A percentile compares a stretch with the other conserved stretches of the same genome.
Conservation (phyloP, 1,284 basidiomycete genomes). For the Cryptococcus sp. region DNA sequence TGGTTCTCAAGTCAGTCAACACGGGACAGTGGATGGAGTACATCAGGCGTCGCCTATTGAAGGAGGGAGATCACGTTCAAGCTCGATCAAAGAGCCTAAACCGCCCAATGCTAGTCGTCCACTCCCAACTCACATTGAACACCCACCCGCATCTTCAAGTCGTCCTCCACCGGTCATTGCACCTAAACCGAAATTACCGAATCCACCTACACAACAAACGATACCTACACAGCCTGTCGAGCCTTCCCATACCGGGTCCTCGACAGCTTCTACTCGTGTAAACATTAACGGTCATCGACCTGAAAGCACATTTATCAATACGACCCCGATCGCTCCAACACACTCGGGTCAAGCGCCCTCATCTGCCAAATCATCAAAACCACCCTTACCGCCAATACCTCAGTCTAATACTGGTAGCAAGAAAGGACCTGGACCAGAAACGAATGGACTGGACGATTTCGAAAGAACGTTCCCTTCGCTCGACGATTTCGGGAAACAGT, state of each 20-base stretch:
- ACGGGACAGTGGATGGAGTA: neutral
- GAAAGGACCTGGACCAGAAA: neutral
- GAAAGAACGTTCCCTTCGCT: constrained; percentile 43
- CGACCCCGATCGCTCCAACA: neutral
- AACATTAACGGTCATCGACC: neutral
- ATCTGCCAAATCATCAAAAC: constrained; percentile 1
- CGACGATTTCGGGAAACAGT: constrained; percentile 42
- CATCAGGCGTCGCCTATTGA: constrained; percentile 1
- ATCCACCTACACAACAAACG: neutral
- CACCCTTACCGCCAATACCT: constrained; percentile 1
- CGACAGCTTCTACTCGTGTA: neutral
- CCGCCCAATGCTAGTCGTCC: constrained; percentile 1
- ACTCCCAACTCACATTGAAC: neutral
- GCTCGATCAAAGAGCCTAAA: neutral
- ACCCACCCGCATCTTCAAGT: neutral
- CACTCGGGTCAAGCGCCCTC: constrained; percentile 1
- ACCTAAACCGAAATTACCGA: neutral
- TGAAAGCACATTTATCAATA: neutral
- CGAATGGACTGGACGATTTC: constrained; percentile 20
- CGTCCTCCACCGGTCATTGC: neutral
- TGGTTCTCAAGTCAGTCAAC: neutral
- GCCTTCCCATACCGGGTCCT: neutral
- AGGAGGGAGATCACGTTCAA: neutral
- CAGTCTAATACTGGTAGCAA: neutral
- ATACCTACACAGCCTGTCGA: neutral